Conservation (phyloP, 2,329 filamentous ascomycete genomes). For the Ilyonectria sp. region DNA sequence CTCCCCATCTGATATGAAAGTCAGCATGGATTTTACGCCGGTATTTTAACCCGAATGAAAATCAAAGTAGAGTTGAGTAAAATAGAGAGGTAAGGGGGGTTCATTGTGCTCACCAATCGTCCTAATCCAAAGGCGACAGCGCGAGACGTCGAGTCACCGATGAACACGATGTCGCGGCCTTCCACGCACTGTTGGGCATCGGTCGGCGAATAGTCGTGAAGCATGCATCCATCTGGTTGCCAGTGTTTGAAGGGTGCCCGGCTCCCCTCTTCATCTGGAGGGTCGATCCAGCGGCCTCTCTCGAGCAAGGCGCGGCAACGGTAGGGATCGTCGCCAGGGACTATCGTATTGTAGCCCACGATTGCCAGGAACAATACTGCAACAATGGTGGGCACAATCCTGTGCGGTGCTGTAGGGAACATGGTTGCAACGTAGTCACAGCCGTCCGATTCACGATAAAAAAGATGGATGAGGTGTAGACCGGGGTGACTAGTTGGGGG, state of each 20-base stretch:
- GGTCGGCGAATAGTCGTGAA: slow-evolving; percentile 66
- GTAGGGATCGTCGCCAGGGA: slow-evolving; percentile 59
- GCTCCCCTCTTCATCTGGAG: slow-evolving; percentile 47
- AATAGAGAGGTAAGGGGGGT: not conserved
- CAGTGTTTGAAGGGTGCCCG: slow-evolving; percentile 61
- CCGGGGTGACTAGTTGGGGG: too few species aligned
- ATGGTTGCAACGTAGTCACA: not conserved
- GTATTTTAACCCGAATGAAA: not conserved
- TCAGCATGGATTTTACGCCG: not conserved
- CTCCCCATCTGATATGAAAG: not conserved
- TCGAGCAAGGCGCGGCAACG: slow-evolving; percentile 67
- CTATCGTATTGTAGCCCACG: not conserved
- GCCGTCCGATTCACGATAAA: too few species aligned
- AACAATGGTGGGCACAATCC: not conserved
- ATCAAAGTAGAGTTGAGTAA: not conserved
- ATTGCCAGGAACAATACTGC: not conserved
- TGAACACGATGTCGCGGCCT: slow-evolving; percentile 66
- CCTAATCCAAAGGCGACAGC: slow-evolving; percentile 66
- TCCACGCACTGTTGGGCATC: slow-evolving; percentile 67
- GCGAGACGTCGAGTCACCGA: slow-evolving; percentile 71
- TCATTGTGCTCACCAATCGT: slow-evolving; percentile 8
- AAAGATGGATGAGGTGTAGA: too few species aligned
- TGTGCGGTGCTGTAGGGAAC: not conserved
- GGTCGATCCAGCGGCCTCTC: slow-evolving; percentile 64
- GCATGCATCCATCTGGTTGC: slow-evolving; percentile 71